phyloP scores from a whole-genome alignment of 2,329 filamentous ascomycete genomes.

The Botrytis cinerea region DNA sequence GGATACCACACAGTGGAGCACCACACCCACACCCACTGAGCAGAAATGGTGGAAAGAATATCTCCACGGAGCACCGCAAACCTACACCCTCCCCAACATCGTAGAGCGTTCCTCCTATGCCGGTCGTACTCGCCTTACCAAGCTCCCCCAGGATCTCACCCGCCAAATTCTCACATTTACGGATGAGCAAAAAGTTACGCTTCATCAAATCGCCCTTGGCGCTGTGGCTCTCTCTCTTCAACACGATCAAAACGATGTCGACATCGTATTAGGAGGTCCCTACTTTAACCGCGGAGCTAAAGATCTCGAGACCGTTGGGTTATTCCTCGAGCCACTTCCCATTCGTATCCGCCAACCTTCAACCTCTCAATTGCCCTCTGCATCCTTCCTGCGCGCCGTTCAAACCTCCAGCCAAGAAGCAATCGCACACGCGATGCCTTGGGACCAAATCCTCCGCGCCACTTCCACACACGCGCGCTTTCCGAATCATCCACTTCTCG shows the following conservation, averaged over 20 bases:
- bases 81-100: background rate
- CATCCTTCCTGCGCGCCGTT: constrained; percentile 25
- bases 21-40: background rate
- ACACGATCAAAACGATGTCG: constrained; percentile 14
- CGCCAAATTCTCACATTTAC: background rate
- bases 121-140: background rate
- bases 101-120: background rate
- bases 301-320: constrained; percentile 34
- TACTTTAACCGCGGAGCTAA: constrained; percentile 38
- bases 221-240: constrained; percentile 22
- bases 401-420: constrained; percentile 35
- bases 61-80: background rate
- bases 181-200: constrained; percentile 12
- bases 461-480: constrained; percentile 24
- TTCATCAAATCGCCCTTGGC: constrained; percentile 26
- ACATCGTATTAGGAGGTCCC: constrained; percentile 39
- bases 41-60: constrained; percentile 21
- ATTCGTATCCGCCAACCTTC: constrained; percentile 10
- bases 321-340: constrained; percentile 22
- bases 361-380: background rate
- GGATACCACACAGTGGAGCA: constrained; percentile 16
- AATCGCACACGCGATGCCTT: constrained; percentile 40
- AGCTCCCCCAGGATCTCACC: background rate
- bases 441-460: constrained; percentile 39
- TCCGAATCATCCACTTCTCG: constrained; percentile 34